Base-by-base conservation (phyloP, 345 rosid genomes). In the Citrus sp. region DNA sequence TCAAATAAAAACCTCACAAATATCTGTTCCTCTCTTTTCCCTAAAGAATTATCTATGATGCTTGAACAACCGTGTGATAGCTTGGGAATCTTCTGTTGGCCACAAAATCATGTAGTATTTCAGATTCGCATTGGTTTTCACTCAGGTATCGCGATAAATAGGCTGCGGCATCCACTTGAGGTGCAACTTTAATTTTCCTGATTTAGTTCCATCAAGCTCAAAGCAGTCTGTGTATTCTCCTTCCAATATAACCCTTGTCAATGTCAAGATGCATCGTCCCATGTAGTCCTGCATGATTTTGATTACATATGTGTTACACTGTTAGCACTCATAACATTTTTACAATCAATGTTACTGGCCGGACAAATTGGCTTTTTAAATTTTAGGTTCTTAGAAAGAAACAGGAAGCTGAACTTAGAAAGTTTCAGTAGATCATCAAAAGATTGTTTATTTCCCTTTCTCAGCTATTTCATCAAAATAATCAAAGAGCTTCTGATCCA, bases 121-220 rank as follows among this genome's bases (percentile, higher is more conserved):
- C 32, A 54, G 62, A 54, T 27, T 6, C 25, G 7, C 25, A 5
- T 9, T 38, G 72, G 72, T n/a, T 58, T 27, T 46, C 68, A 18
- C 67, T 86, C 79, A 92, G 40, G 94, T 82, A 69, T 93, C 97
- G 0, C 99, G 95, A 66, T 87, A 94, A 35, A 96, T 92, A 18
- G 92, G 92, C 64, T 94, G 98, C 2, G 99, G 89, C 89, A 88
- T 76, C 99, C 99, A 97, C 86, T 92, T 97, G 67, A 97, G 98
- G 73, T 87, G 79, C 82, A 97, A 65, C 77, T 84, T 82, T 74
- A 94, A 60, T 81, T 81, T 89, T 51, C 96, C 98, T 1, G 98
- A 73, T 85, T 94, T 92, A 24, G 92, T 89, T 51, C 88, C 92
- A 27, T 94, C 98, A 28, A 94, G 56, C 2, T 76, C 82, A 71